Conservation (phyloP, 2,329 filamentous ascomycete species). For the Aspergillus spinulosporus region DNA sequence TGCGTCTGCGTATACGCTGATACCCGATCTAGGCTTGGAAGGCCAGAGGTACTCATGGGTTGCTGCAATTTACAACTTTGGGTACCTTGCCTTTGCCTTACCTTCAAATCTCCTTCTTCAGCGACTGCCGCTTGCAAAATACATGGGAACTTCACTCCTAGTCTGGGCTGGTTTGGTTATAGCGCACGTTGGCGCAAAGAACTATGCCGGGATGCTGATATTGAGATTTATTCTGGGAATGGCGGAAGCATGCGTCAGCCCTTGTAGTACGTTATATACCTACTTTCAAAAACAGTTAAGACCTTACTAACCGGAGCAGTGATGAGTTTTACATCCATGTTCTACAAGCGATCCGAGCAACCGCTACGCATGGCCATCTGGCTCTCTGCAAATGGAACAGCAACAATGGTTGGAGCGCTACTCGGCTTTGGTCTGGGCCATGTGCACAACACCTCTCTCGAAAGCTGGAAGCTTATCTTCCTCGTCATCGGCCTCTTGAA, state of each 20-base stretch:
- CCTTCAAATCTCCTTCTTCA: constrained; percentile 47
- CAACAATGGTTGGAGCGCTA: constrained; percentile 41
- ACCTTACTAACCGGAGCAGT: constrained; percentile 19
- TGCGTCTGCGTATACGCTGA: constrained; percentile 46
- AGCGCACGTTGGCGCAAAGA: constrained; percentile 40
- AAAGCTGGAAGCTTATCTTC: constrained; percentile 45
- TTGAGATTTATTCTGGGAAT: constrained; percentile 51
- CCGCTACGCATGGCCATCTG: constrained; percentile 38
- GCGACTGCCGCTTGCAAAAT: constrained; percentile 44
- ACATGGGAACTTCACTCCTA: constrained; percentile 43
- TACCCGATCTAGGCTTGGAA: constrained; percentile 43
- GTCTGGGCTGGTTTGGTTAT: constrained; percentile 46
- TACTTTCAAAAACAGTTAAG: no score
- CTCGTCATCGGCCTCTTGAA: constrained; percentile 47
- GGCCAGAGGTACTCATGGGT: constrained; percentile 50
- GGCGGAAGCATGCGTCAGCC: constrained; percentile 39
- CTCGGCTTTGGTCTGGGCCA: constrained; percentile 40
- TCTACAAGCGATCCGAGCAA: constrained; percentile 41
- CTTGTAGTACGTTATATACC: constrained; percentile 27
- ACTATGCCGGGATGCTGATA: constrained; percentile 46
- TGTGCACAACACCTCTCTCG: constrained; percentile 27
- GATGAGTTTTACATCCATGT: constrained; percentile 41
- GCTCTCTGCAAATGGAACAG: constrained; percentile 40
- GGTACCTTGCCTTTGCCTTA: constrained; percentile 36
- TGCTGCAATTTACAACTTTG: constrained; percentile 47